A percentile compares a stretch with the other conserved stretches of the same genome.
Conservation (phyloP, 805 yeast species). For the Teunomyces atbi region DNA sequence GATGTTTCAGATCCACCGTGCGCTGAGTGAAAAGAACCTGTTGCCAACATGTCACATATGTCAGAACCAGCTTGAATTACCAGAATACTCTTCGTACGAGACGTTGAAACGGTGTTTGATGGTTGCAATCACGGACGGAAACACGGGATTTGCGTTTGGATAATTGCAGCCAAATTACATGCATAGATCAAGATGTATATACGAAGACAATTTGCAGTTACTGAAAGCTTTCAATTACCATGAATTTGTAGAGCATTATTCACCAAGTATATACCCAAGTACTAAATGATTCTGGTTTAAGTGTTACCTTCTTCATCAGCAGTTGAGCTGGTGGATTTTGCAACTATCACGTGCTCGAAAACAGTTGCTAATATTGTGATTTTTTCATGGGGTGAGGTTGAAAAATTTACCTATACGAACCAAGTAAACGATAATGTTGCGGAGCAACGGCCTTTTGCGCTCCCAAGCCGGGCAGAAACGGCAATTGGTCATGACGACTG, state of each 20-base stretch:
- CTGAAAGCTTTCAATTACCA: no score
- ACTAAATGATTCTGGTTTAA: no score
- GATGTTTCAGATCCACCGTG: constrained; percentile 86
- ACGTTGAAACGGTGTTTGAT: constrained; percentile 75
- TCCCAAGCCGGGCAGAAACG: background rate
- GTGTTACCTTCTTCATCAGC: no score
- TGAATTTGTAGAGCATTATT: no score
- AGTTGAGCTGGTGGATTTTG: no score
- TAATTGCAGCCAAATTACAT: constrained; percentile 9
- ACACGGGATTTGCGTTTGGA: constrained; percentile 93
- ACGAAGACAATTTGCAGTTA: no score
- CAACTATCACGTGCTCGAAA: no score
- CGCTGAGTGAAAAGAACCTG: constrained; percentile 78
- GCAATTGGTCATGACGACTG: constrained; percentile 15
- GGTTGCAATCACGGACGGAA: constrained; percentile 89
- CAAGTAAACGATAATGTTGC: background rate
- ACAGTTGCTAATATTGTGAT: no score
- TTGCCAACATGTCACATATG: constrained; percentile 97
- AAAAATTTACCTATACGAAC: background rate
- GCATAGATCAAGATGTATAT: no score
- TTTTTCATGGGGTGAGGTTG: background rate
- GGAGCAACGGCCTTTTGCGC: background rate
- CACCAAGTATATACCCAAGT: no score
- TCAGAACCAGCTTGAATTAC: constrained; percentile 90
- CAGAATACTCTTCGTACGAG: constrained; percentile 88